Base-by-base conservation (phyloP, 2,329 filamentous ascomycete species). In the Aspergillus versicolor region DNA sequence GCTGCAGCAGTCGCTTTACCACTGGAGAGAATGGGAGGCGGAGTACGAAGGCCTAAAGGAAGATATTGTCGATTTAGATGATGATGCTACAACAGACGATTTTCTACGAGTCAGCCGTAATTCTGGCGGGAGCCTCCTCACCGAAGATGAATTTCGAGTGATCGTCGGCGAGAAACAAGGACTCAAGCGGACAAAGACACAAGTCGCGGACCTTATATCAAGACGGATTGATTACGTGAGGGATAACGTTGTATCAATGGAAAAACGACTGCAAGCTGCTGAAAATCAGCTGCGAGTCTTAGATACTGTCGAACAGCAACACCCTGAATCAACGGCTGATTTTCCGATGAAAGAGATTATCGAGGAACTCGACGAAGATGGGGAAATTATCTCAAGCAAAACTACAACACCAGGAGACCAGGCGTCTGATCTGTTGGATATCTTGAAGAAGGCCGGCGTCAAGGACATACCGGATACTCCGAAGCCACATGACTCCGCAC, bases 21-120 rank as follows among this genome's bases (percentile, higher is more conserved):
- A 96, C 77, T 99, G 93, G 93, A 89, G 90, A 62, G 88, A 87
- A 54, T 95, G 90, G 84, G 92, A 96, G 71, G 86, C 89, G 47
- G 93, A 97, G 72, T 97, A 97, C 73, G 91, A 96, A 70, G 85
- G 88, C 22, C 81, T 97, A 60, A 92, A 90, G 70, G 91, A 95
- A 71, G 91, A 95, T 67, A 83, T 97, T 30, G 76, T 85, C 52
- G 79, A 77, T 4, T 70, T 88, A 24, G 72, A 80, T 37, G 71
- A 79, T 42, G 75, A 78, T 50, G 73, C 82, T 54, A 74, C 76
- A 30, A 75, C 77, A 5, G 75, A 83, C 17, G 82, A 86, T 27
- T 81, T 92, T 27, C 76, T 82, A 7, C 76, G 76, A 30, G 65
- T 67, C 12, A 73, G 73, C 11, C 65, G 64, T 61, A 63, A 85